Evolutionary conservation across 257 asterid genomes (phyloP), one percentile per base, ranked within the genome.

Genomic region (Euphrasia confusa): DNA sequence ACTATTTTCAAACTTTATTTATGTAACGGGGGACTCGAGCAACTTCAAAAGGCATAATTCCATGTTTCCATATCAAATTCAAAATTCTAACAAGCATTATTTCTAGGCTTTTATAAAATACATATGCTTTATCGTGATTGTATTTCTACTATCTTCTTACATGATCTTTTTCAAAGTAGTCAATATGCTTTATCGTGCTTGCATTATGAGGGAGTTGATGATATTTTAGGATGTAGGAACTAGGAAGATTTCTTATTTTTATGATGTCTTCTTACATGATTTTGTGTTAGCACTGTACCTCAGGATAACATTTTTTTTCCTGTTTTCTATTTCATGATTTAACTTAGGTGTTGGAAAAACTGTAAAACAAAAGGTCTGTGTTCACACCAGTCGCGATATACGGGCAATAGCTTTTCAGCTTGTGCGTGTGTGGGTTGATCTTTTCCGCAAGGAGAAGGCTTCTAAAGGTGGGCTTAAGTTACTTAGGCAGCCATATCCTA

Each of bases 321-420:
- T 37, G 18, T 60, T 71, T 63, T 33, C 56, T 15, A 3, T 71
- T 63, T 33, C 54, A 18, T 4, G 65, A 64, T 54, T 63, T 49
- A 2, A 61, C 35, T 9, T 62, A 93, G 99, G 99, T 71, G 73
- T 93, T 60, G 99, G 99, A 39, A 93, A 85, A 83, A 93, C 99
- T 13, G 91, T 93, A 28, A 93, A 87, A 80, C 95, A 93, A 73
- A 93, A 89, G 73, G 99, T 93, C 10, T 93, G 99, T 68, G 93
- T 93, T 49, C 99, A 93, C 70, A 83, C 97, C 58, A 93, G 99
- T 80, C 97, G 99, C 69, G 99, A 93, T 78, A 93, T 93, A 70
- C 97, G 99, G 0, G 94, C 99, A 63, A 86, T 93, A 60, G 99
- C 99, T 42, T 87, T 97, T 77, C 99, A 93, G 83, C 97, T 93